Conservation (phyloP, 1,284 basidiomycete species). For the Fomes fomentarius region DNA sequence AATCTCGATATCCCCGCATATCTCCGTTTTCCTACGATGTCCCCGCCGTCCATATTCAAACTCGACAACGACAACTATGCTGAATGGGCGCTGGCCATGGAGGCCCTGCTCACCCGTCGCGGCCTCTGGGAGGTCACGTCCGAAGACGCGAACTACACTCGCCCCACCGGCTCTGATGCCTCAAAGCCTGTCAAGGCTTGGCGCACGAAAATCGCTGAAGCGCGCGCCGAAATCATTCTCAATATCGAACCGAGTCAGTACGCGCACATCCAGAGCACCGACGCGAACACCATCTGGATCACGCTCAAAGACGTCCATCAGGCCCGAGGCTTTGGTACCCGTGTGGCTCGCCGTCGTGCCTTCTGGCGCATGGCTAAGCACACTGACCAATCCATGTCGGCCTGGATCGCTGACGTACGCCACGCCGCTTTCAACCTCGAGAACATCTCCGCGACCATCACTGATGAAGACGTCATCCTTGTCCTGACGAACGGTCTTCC, state of each 20-base stretch:
- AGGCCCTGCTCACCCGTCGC: background rate
- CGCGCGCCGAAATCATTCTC: slow-evolving; percentile 35
- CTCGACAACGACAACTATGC: background rate
- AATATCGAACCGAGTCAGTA: slow-evolving; percentile 37
- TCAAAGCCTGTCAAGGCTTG: slow-evolving; percentile 13
- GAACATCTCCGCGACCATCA: slow-evolving; percentile 17
- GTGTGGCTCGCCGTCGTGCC: slow-evolving; percentile 26
- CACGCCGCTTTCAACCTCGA: slow-evolving; percentile 27
- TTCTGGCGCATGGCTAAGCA: slow-evolving; percentile 32
- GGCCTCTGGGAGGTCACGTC: background rate
- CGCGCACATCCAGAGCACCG: slow-evolving; percentile 30
- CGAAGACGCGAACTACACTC: background rate
- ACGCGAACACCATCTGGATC: slow-evolving; percentile 35
- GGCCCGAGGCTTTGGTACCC: slow-evolving; percentile 35
- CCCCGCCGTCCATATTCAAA: background rate
- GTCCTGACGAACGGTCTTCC: slow-evolving; percentile 37
- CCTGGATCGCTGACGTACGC: slow-evolving; percentile 36
- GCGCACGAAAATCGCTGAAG: slow-evolving; percentile 30
- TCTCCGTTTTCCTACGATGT: background rate
- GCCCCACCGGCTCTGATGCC: slow-evolving; percentile 6
- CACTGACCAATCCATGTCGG: slow-evolving; percentile 26
- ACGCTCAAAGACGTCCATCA: slow-evolving; percentile 33
- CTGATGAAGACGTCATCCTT: slow-evolving; percentile 37
- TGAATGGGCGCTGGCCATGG: background rate
- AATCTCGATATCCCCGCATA: background rate